A percentile compares a stretch with the other conserved stretches of the same genome.
phyloP scores from a whole-genome alignment of 139 green algal genomes.

The Coelastrella sp. region DNA sequence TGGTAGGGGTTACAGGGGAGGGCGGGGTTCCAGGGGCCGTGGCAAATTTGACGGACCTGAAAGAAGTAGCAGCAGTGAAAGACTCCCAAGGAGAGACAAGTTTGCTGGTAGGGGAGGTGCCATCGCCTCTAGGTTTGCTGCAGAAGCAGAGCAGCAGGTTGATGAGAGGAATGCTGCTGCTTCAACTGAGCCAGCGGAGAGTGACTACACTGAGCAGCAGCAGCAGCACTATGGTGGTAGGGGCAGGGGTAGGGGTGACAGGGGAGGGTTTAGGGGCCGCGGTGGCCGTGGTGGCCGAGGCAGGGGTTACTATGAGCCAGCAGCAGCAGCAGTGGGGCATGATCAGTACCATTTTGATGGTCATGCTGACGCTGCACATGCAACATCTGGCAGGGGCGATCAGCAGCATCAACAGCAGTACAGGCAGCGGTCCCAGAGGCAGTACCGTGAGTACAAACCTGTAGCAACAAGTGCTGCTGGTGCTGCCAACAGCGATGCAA shows the following conservation, averaged over 20 bases:
- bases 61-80: background rate
- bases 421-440: background rate
- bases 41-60: background rate
- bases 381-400: background rate
- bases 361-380: background rate
- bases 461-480: background rate
- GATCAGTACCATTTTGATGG: background rate
- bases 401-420: slow-evolving; percentile 24
- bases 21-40: background rate
- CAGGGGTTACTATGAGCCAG: background rate
- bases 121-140: background rate
- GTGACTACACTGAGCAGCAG: background rate
- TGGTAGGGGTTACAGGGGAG: slow-evolving; percentile 3
- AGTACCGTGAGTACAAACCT: background rate
- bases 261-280: background rate
- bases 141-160: background rate
- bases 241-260: background rate
- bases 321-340: slow-evolving; percentile 6
- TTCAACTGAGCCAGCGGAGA: background rate
- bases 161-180: background rate
- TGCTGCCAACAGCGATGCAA: too few species aligned
- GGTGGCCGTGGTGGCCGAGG: background rate
- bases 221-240: background rate
- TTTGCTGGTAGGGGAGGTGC: background rate
- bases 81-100: background rate